Evolutionary conservation across 169 alveolate genomes (phyloP), one percentile per base, ranked within the genome.

Genomic region (Plasmodium adleri): DNA sequence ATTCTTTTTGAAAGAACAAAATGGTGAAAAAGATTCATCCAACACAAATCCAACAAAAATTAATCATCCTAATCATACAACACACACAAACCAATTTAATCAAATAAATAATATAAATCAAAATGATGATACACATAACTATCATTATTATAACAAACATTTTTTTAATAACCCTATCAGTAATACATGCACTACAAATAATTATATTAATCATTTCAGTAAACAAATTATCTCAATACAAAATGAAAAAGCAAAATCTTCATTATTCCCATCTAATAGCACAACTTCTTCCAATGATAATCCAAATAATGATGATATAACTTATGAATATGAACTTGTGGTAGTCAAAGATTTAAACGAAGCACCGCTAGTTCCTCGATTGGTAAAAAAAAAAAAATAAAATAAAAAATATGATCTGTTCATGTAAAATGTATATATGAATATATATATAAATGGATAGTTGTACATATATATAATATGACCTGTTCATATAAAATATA

Each of bases 351-450:
- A 78, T 60, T 52, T 78, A 28, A 39, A 64, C 13, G 28, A 32
- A 20, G 90, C 90, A n/a, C 72, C 90, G 10, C 17, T 78, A 60
- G 50, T 67, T 10, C 78, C 80, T 17, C 68, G 90, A 20, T 43
- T 78, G 60, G 90, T 78, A 67, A 78, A 32, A 12, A 10, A 10
- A 22, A 26, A 8, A 10, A 8, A 63, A 22, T 1, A 63, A 10
- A 20, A 17, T 7, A 17, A 17, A 12, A 32, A 32, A 32, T 32
- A 39, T 39, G 47, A 39, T 9, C 0, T 39, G 9, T 39, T 39
- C 47, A 39, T 39, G 9, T 39, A 39, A 39, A 39, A 39, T 20
- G 9, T 54, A 0, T 60, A 24, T 63, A 13, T 63, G 17, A 28
- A n/a, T n/a, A n/a, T 32, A 5, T 32, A 32, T 32, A 32, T 32